Conservation (phyloP, 805 yeast genomes). For the Saccharomycopsis selenospora region DNA sequence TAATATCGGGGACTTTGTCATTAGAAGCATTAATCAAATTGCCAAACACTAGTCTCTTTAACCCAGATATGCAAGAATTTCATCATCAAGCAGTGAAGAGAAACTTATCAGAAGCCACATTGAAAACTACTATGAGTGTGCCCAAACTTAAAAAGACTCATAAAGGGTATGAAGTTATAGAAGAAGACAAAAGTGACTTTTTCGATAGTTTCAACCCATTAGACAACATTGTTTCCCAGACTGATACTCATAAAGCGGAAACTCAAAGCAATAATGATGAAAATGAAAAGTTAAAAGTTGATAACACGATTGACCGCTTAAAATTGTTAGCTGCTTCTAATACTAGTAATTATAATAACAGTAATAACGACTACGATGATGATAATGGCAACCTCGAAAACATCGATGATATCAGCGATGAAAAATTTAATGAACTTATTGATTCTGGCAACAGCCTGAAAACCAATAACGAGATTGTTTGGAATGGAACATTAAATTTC, state of each 20-base stretch:
- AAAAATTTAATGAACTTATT: too few relatives aligned
- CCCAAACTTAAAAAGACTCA: constrained; percentile 75
- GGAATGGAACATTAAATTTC: constrained; percentile 7
- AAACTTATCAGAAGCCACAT: constrained; percentile 41
- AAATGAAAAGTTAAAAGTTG: not conserved
- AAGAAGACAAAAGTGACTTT: constrained; percentile 30
- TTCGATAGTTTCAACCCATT: not conserved
- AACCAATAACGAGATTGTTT: not conserved
- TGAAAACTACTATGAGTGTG: constrained; percentile 24
- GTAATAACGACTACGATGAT: not conserved
- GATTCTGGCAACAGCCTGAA: not conserved
- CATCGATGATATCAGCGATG: not conserved
- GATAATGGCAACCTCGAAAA: not conserved
- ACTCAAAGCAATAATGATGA: not conserved
- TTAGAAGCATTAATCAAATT: constrained; percentile 54
- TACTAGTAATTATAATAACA: too few relatives aligned
- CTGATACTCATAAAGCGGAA: not conserved
- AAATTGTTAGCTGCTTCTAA: not conserved
- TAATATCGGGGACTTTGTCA: constrained; percentile 46
- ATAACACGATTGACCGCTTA: not conserved
- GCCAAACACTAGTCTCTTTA: constrained; percentile 68
- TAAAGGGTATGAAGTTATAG: constrained; percentile 81
- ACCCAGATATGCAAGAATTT: constrained; percentile 63
- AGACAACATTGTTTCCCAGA: too few relatives aligned
- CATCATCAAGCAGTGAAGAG: constrained; percentile 68